phyloP scores from a whole-genome alignment of 768 basidiomycete genomes.

The Auricularia sp. region DNA sequence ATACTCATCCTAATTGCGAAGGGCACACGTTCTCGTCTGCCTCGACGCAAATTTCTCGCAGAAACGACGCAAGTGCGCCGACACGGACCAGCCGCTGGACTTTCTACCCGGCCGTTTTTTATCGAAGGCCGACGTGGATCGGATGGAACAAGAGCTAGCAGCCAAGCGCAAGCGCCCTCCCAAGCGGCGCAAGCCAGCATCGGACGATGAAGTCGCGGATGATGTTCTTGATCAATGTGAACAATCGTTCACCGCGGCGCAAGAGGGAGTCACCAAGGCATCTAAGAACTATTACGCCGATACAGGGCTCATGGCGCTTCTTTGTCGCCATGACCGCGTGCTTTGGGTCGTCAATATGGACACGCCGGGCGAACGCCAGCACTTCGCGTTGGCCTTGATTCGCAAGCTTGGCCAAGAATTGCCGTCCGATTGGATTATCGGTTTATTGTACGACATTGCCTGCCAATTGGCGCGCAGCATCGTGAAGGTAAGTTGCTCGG shows the following conservation, averaged over 20 bases:
- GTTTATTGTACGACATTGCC: slow-evolving; percentile 24
- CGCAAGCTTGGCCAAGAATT: slow-evolving; percentile 21
- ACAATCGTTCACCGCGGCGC: slow-evolving; percentile 7
- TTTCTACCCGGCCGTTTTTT: background rate
- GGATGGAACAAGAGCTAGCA: background rate
- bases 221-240: slow-evolving; percentile 4
- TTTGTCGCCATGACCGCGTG: slow-evolving; percentile 13
- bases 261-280: slow-evolving; percentile 5
- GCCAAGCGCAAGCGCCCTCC: no score
- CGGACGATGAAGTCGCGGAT: background rate
- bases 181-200: no score
- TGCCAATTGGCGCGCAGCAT: slow-evolving; percentile 27
- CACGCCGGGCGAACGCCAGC: slow-evolving; percentile 29
- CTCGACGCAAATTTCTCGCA: slow-evolving; percentile 4
- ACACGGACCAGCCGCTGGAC: background rate
- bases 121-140: background rate
- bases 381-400: slow-evolving; percentile 29
- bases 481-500: background rate
- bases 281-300: slow-evolving; percentile 10
- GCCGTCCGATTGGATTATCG: slow-evolving; percentile 20
- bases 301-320: slow-evolving; percentile 13
- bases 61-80: background rate
- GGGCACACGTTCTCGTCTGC: slow-evolving; percentile 1
- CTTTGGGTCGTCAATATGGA: slow-evolving; percentile 32
- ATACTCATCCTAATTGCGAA: background rate